Evolutionary conservation across 495 filamentous ascomycete species (phyloP).

Genomic region (Penicillium turbatum): DNA sequence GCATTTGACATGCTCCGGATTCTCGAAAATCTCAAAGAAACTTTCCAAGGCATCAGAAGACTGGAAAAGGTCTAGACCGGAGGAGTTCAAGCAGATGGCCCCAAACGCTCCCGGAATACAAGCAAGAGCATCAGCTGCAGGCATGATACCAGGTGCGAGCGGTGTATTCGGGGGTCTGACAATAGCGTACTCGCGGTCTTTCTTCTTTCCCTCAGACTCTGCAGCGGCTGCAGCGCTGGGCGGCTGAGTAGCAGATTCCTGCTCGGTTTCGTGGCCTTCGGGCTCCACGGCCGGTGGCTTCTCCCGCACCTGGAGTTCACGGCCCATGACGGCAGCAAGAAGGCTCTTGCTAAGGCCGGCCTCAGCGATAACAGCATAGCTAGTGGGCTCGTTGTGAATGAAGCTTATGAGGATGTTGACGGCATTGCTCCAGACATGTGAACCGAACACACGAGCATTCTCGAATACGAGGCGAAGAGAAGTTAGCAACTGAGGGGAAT

Average conservation of each 20-base stretch:
- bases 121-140: constrained; percentile 78
- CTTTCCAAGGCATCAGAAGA: constrained; percentile 73
- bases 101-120: constrained; percentile 84
- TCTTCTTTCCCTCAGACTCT: constrained; percentile 16
- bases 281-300: constrained; percentile 28
- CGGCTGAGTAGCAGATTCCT: constrained; percentile 18
- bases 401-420: constrained; percentile 90
- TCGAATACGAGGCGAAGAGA: constrained; percentile 78
- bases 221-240: constrained; percentile 15
- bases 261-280: constrained; percentile 21
- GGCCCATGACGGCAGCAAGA: constrained; percentile 71
- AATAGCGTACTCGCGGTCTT: constrained; percentile 33
- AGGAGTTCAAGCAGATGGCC: constrained; percentile 85
- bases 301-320: constrained; percentile 30
- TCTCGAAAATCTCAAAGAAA: constrained; percentile 94
- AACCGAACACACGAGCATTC: constrained; percentile 74
- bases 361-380: constrained; percentile 91
- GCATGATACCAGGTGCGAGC: constrained; percentile 71
- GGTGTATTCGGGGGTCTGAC: constrained; percentile 33
- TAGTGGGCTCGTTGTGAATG: constrained; percentile 98
- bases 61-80: constrained; percentile 86
- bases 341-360: constrained; percentile 83
- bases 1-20: constrained; percentile 78
- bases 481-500: constrained; percentile 77
- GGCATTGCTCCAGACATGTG: constrained; percentile 88